Evolutionary conservation across 108 stramenopile genomes (phyloP).

Genomic region (Cylindrotheca closterium): DNA sequence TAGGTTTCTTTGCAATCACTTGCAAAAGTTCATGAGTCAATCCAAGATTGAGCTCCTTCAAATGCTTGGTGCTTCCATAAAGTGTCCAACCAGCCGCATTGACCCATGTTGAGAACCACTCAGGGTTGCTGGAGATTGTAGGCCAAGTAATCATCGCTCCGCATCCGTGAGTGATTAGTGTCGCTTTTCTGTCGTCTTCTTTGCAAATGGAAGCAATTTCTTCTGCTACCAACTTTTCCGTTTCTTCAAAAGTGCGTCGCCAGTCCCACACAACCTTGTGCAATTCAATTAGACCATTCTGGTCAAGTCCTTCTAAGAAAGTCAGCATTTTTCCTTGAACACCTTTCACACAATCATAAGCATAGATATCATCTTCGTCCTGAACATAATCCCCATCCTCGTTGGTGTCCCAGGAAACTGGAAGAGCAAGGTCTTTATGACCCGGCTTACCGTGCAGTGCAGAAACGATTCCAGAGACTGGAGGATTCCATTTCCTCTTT

Average conservation of each 20-base stretch:
- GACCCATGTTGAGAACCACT: background rate
- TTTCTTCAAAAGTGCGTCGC: background rate
- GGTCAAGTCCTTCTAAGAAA: background rate
- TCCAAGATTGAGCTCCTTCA: background rate
- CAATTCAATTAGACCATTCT: background rate
- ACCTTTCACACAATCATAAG: background rate
- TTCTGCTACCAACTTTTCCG: background rate
- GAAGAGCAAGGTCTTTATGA: background rate
- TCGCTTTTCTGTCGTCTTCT: background rate
- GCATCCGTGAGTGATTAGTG: background rate
- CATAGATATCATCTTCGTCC: background rate
- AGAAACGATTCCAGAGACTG: background rate
- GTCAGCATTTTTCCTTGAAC: background rate
- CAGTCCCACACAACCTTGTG: constrained; percentile 1
- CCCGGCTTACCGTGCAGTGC: background rate
- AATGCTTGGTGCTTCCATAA: background rate
- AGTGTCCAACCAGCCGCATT: background rate
- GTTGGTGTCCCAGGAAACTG: background rate
- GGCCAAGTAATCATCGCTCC: background rate
- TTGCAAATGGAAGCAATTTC: background rate
- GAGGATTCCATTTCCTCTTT: background rate
- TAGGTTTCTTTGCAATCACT: background rate
- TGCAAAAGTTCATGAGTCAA: too few relatives aligned
- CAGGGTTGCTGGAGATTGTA: background rate
- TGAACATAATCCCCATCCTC: background rate